Conservation (phyloP, 305 asterid genomes). For the Withania somnifera region DNA sequence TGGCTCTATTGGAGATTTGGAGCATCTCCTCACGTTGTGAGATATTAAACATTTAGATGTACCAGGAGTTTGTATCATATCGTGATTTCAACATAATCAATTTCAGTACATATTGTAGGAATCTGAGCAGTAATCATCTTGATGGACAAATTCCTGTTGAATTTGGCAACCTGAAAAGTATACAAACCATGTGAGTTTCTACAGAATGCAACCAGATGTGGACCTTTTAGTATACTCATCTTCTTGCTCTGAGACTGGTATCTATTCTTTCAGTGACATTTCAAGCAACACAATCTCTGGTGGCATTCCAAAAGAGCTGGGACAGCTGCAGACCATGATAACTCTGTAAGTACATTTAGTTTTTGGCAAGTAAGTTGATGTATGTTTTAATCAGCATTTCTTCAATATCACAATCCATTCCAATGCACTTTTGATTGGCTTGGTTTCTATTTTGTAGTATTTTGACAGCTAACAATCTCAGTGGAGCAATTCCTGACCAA, state of each 20-base stretch:
- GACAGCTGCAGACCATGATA: constrained; percentile 78
- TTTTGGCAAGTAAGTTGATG: background rate
- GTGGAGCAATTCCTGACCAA: constrained; percentile 75
- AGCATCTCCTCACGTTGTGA: constrained; percentile 91
- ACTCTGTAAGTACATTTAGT: constrained; percentile 47
- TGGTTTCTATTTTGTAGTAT: background rate
- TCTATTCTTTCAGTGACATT: constrained; percentile 44
- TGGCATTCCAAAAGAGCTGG: constrained; percentile 66
- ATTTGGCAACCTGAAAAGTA: constrained; percentile 75
- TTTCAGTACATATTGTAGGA: constrained; percentile 31
- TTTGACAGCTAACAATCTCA: constrained; percentile 38
- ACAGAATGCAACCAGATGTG: background rate
- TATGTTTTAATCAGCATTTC: background rate
- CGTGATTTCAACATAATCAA: background rate
- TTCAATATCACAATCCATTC: background rate
- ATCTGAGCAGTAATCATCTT: constrained; percentile 66
- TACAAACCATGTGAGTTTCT: constrained; percentile 60
- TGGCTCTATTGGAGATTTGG: constrained; percentile 83
- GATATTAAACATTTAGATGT: constrained; percentile 7
- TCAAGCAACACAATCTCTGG: constrained; percentile 68
- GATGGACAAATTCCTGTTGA: constrained; percentile 63
- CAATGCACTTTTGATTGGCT: background rate
- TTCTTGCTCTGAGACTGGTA: background rate
- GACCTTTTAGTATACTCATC: background rate
- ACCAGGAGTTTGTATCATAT: background rate